Evolutionary conservation across 371 early-diverging fungal species (phyloP).

Genomic region (Chytridium lagenaria): DNA sequence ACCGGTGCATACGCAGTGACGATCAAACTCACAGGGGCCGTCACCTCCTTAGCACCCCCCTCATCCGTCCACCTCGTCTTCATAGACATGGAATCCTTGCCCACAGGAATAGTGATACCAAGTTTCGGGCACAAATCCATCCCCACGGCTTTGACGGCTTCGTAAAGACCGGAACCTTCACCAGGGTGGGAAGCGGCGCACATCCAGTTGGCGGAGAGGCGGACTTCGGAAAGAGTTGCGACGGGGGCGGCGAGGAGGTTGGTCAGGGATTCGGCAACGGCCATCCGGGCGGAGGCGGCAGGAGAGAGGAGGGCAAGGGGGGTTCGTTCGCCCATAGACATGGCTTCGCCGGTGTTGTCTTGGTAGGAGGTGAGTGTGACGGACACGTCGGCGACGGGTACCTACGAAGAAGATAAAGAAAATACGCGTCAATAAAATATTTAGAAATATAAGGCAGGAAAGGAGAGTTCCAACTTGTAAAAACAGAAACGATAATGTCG

Average conservation of each 20-base stretch:
- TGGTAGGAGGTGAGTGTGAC: slow-evolving; percentile 82
- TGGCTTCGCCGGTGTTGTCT: slow-evolving; percentile 88
- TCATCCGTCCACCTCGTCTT: slow-evolving; percentile 81
- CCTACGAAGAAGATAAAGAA: slow-evolving; percentile 15
- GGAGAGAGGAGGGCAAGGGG: slow-evolving; percentile 82
- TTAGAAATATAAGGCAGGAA: background rate
- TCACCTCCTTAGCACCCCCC: slow-evolving; percentile 64
- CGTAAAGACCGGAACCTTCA: slow-evolving; percentile 92
- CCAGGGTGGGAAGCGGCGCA: slow-evolving; percentile 87
- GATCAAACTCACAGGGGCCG: slow-evolving; percentile 87
- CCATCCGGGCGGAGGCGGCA: slow-evolving; percentile 94
- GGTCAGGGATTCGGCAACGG: slow-evolving; percentile 89
- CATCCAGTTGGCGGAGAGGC: slow-evolving; percentile 98
- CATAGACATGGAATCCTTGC: slow-evolving; percentile 99
- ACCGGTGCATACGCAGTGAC: slow-evolving; percentile 93
- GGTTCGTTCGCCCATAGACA: slow-evolving; percentile 97
- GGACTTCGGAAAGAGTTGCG: slow-evolving; percentile 68
- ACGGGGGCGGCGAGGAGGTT: slow-evolving; percentile 91
- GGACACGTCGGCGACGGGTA: slow-evolving; percentile 95
- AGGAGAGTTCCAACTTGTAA: no score
- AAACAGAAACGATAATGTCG: no score
- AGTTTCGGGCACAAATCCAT: slow-evolving; percentile 90
- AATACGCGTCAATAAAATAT: no score
- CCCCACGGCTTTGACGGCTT: slow-evolving; percentile 92
- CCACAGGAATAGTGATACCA: slow-evolving; percentile 94